A percentile compares a stretch with the other conserved stretches of the same genome.
Conservation (phyloP, 257 asterid genomes). For the Salvia splendens region DNA sequence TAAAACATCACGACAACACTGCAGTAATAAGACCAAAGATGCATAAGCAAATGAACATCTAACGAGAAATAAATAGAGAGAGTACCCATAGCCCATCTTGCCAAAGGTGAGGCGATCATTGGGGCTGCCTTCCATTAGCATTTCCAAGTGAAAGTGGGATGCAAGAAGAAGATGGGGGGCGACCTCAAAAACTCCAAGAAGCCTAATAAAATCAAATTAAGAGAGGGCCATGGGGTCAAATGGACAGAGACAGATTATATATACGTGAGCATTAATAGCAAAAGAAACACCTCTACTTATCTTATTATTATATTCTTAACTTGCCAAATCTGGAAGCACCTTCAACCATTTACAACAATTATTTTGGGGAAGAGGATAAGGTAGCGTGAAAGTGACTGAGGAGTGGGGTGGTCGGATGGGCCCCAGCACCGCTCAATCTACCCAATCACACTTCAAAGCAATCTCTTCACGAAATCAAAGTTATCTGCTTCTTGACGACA, state of each 20-base stretch:
- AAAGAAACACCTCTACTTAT: neutral
- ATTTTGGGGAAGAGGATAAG: conserved; percentile 44
- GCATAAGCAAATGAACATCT: neutral
- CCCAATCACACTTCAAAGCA: conserved; percentile 55
- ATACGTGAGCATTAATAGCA: conserved; percentile 30
- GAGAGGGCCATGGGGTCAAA: conserved; percentile 39
- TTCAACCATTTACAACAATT: conserved; percentile 15
- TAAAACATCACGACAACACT: neutral
- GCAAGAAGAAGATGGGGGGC: conserved; percentile 33
- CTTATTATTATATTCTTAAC: conserved; percentile 1
- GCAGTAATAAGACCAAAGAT: neutral
- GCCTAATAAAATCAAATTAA: conserved; percentile 30
- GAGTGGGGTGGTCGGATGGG: conserved; percentile 48
- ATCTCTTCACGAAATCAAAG: conserved; percentile 24
- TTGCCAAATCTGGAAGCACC: conserved; percentile 43
- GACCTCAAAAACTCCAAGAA: conserved; percentile 11
- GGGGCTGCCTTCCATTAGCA: conserved; percentile 75
- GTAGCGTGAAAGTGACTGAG: too few relatives aligned
- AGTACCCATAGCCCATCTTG: conserved; percentile 97
- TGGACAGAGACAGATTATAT: conserved; percentile 35
- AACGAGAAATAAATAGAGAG: neutral
- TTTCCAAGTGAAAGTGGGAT: conserved; percentile 31
- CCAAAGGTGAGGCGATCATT: conserved; percentile 90
- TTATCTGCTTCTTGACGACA: conserved; percentile 24
- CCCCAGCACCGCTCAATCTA: conserved; percentile 49